These are phyloP conservation scores for Laetiporus sulphureus DNA, from an alignment of 1,284 basidiomycete genomes.

Conservation along the genomic window DNA sequence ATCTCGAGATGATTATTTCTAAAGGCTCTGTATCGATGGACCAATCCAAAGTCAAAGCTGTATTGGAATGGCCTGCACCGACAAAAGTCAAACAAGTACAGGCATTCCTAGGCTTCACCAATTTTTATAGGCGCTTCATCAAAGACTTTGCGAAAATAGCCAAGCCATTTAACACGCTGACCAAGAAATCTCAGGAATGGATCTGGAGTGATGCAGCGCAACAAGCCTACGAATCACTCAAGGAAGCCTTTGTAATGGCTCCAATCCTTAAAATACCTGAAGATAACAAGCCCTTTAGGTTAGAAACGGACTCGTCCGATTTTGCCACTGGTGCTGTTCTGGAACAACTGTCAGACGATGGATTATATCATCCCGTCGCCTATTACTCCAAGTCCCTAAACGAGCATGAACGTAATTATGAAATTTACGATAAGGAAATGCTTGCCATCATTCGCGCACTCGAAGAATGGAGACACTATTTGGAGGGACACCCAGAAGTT, in stretches of 20 bases:
- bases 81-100: conserved; percentile 20
- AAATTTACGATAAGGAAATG: conserved; percentile 42
- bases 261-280: background rate
- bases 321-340: background rate
- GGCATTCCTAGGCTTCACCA: conserved; percentile 33
- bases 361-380: conserved; percentile 23
- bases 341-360: background rate
- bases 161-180: conserved; percentile 19
- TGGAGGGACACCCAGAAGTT: background rate
- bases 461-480: conserved; percentile 24
- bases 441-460: conserved; percentile 29
- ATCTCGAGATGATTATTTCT: conserved; percentile 31
- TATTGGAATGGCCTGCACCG: conserved; percentile 29
- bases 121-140: conserved; percentile 37
- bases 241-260: background rate
- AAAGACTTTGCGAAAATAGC: conserved; percentile 26
- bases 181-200: conserved; percentile 13
- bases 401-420: conserved; percentile 33
- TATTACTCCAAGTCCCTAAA: conserved; percentile 25
- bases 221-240: background rate
- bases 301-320: background rate
- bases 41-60: conserved; percentile 25
- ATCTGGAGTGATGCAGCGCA: conserved; percentile 6
- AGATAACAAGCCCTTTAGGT: background rate
- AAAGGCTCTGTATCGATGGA: conserved; percentile 28